Percentiles rank a stretch among this genome's conserved stretches.
Evolutionary conservation across 2,329 filamentous ascomycete genomes (phyloP).

Genomic region (Fusarium subglutinans): DNA sequence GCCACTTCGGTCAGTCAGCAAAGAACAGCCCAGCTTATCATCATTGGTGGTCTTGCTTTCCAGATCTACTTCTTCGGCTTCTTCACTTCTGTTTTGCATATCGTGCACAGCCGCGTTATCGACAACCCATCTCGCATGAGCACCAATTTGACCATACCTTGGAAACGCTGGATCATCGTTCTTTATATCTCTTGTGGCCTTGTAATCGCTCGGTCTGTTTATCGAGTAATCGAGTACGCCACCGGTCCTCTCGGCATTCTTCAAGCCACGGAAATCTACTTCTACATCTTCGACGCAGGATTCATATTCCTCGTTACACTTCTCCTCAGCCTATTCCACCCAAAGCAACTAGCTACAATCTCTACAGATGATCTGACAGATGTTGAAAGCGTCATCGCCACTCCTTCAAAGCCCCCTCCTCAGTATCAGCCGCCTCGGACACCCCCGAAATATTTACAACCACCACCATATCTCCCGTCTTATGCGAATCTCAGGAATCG

Average conservation of each 20-base stretch:
- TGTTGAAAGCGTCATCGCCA: neutral
- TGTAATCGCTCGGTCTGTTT: slow-evolving; percentile 51
- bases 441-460: neutral
- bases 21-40: slow-evolving; percentile 53
- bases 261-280: slow-evolving; percentile 44
- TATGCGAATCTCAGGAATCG: slow-evolving; percentile 6
- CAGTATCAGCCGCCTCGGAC: neutral
- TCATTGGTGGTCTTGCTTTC: slow-evolving; percentile 60
- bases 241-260: slow-evolving; percentile 45
- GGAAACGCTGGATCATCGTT: slow-evolving; percentile 39
- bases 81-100: slow-evolving; percentile 56
- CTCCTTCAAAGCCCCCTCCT: neutral
- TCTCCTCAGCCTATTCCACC: slow-evolving; percentile 30
- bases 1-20: slow-evolving; percentile 33
- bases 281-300: slow-evolving; percentile 50
- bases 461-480: neutral
- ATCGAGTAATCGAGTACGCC: slow-evolving; percentile 54
- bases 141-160: slow-evolving; percentile 30
- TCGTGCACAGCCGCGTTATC: slow-evolving; percentile 52
- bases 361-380: neutral
- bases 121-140: slow-evolving; percentile 1
- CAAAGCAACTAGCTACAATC: neutral
- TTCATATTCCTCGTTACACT: slow-evolving; percentile 41
- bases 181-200: slow-evolving; percentile 39
- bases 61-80: slow-evolving; percentile 64